Percentiles rank a stretch among this genome's conserved stretches.
Conservation (phyloP, 2,329 filamentous ascomycete genomes). For the Diaporthe citri region DNA sequence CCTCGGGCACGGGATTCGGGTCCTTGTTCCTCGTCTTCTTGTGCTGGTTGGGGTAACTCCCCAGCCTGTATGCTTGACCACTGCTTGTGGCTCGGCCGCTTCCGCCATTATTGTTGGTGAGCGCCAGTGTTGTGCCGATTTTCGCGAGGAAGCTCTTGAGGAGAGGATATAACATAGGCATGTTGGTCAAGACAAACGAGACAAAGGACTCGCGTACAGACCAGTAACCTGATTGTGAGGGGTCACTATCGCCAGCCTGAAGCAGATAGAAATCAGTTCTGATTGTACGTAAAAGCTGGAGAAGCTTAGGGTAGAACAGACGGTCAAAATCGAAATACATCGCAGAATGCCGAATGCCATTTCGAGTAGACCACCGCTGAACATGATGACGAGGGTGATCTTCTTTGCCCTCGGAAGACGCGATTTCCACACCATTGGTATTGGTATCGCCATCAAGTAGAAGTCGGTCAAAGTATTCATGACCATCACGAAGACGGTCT, state of each 20-base stretch:
- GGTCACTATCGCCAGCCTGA: conserved; percentile 48
- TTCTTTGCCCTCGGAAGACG: conserved; percentile 57
- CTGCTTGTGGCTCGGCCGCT: not conserved
- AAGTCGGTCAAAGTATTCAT: conserved; percentile 62
- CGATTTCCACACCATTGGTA: conserved; percentile 62
- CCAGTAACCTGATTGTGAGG: conserved; percentile 52
- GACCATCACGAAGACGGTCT: conserved; percentile 60
- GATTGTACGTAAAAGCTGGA: conserved; percentile 3
- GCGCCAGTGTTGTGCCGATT: conserved; percentile 32
- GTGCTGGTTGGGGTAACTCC: not conserved
- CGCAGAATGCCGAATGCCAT: conserved; percentile 64
- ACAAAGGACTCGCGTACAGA: conserved; percentile 56
- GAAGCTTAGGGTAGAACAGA: conserved; percentile 30
- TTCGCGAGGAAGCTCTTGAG: conserved; percentile 45
- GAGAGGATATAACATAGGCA: conserved; percentile 55
- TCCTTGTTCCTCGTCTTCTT: conserved; percentile 11
- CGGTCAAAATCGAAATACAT: conserved; percentile 59
- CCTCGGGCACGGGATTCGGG: conserved; percentile 1
- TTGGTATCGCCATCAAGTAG: conserved; percentile 63
- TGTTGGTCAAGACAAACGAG: conserved; percentile 54
- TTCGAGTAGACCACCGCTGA: conserved; percentile 63
- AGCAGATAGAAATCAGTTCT: not conserved
- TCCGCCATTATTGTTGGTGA: not conserved
- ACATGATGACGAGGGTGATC: conserved; percentile 59
- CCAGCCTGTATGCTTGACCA: conserved; percentile 11